A percentile compares a stretch with the other conserved stretches of the same genome.
These are phyloP conservation scores for Colletotrichum sp. DNA, from an alignment of 2,329 filamentous ascomycete species.

Conservation along the genomic window DNA sequence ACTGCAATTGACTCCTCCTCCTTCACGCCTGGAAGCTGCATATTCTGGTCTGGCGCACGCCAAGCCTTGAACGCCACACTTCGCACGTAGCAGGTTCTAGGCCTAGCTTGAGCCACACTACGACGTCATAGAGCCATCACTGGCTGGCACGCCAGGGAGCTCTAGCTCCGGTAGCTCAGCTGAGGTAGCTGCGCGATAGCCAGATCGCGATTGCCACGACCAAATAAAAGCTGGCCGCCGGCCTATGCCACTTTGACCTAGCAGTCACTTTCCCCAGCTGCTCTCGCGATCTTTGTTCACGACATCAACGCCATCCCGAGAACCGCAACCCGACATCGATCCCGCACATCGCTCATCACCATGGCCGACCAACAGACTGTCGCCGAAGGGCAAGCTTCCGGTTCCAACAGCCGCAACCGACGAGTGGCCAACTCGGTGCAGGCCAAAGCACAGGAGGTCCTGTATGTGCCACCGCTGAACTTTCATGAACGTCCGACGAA, in stretches of 20 bases:
- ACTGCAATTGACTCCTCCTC: neutral
- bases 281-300: neutral
- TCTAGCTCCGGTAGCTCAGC: slow-evolving; percentile 7
- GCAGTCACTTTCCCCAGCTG: neutral
- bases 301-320: neutral
- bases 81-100: neutral
- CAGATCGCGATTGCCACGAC: slow-evolving; percentile 11
- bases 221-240: slow-evolving; percentile 2
- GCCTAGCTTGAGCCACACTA: neutral
- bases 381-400: neutral
- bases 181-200: slow-evolving; percentile 6
- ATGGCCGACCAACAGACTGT: slow-evolving; percentile 15
- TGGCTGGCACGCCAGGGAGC: slow-evolving; percentile 8
- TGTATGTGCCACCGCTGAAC: slow-evolving; percentile 37
- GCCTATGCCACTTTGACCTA: neutral
- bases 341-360: neutral
- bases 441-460: slow-evolving; percentile 54
- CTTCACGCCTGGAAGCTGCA: neutral
- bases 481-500: neutral
- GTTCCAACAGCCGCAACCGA: slow-evolving; percentile 16
- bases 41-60: neutral
- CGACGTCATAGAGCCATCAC: slow-evolving; percentile 21
- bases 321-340: neutral
- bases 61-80: neutral
- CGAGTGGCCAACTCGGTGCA: slow-evolving; percentile 42